These are phyloP conservation scores for Cyathus pygmaeus DNA, from an alignment of 1,284 basidiomycete genomes.

Conservation along the genomic window DNA sequence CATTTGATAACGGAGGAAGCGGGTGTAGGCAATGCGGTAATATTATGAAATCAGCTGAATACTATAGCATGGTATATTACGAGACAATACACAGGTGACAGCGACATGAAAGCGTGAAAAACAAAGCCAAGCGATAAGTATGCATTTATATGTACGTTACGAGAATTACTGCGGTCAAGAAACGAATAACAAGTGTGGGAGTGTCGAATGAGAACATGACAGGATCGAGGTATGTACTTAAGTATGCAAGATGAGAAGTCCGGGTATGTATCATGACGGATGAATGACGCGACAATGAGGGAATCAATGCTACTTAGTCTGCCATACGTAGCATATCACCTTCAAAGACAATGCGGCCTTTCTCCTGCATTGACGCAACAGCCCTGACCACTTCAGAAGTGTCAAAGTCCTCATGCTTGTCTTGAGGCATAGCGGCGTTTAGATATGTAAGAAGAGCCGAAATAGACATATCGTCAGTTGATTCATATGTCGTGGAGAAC, in stretches of 20 bases:
- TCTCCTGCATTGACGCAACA: slow-evolving; percentile 62
- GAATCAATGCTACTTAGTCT: slow-evolving; percentile 17
- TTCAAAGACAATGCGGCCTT: slow-evolving; percentile 62
- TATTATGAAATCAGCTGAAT: too few relatives aligned
- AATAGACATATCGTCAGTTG: slow-evolving; percentile 71
- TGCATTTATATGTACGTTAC: too few relatives aligned
- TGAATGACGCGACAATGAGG: background rate
- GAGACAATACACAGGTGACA: too few relatives aligned
- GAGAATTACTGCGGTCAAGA: too few relatives aligned
- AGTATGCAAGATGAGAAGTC: background rate
- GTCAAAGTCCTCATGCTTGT: slow-evolving; percentile 84
- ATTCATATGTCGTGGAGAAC: slow-evolving; percentile 70
- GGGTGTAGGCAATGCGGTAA: too few relatives aligned
- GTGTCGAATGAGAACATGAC: background rate
- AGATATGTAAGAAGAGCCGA: slow-evolving; percentile 73
- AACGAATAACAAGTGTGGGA: too few relatives aligned
- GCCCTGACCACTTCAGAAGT: slow-evolving; percentile 73
- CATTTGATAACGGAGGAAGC: too few relatives aligned
- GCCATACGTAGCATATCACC: slow-evolving; percentile 64
- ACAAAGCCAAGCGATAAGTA: too few relatives aligned
- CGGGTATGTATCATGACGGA: background rate
- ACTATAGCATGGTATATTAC: too few relatives aligned
- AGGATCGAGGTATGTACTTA: background rate
- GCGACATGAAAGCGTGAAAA: too few relatives aligned
- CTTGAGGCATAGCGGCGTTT: slow-evolving; percentile 76